Evolutionary conservation across 2,329 filamentous ascomycete species (phyloP), one percentile per base, ranked within the genome.

Genomic region (Fusarium sp.): DNA sequence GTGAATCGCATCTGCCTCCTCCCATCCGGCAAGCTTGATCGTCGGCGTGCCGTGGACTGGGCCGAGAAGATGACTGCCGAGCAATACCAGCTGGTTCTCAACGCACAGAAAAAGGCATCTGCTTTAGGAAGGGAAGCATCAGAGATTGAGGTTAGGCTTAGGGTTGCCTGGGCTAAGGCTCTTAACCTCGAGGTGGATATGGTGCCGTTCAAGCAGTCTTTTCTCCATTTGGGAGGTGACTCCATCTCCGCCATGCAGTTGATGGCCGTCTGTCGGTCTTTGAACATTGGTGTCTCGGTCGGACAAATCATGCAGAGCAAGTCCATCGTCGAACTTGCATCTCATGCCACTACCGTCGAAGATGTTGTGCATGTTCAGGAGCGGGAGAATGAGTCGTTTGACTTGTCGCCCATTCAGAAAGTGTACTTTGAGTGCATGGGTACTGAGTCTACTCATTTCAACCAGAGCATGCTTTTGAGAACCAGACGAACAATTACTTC

Each of bases 191-290:
- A 40, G 11, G 8, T 47, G 2, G 47, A 75, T 0, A 43, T 4
- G 27, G 62, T 77, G 0, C 68, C 74, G 3, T 77, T 73, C 45
- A 70, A 58, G 9, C 63, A 71, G 9, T 77, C 75, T 0, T 77
- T 76, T 6, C 57, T 76, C 8, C 74, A 65, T 27, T 37, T 76
- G 1, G 74, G 74, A 33, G 74, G 74, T 1, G 74, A 76, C 33
- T 76, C 74, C 1, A 76, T 76, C 27, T 76, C 74, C 0, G 74
- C 74, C 0, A 76, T 76, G 74, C 63, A 75, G 60, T n/a, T 76
- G 4, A 76, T 76, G 66, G 71, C 74, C 0, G 25, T 69, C 22
- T 76, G 74, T 1, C 68, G 74, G n/a, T 69, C 74, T 14, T 66
- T 25, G 1, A 27, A 68, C 6, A 73, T 76, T 56, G 50, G 62